Base-by-base conservation (phyloP, 352 stramenopile genomes). In the Plasmopara muralis region DNA sequence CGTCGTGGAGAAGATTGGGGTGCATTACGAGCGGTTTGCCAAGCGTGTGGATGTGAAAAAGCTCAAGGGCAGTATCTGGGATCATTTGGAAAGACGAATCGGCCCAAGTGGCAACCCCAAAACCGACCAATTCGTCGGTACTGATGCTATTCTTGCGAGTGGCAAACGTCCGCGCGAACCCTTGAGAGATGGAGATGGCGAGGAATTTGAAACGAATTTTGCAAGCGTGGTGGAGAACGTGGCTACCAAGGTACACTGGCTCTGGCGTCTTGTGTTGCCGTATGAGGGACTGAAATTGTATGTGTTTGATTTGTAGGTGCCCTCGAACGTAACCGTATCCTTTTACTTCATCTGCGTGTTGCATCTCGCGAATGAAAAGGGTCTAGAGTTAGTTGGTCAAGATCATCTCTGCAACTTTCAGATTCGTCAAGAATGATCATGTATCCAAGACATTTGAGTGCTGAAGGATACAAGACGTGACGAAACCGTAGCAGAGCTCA, bases 331-430 rank as follows among this genome's bases (percentile, higher is more conserved):
- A 7, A 98, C 95, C 4, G 75, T 98, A 13, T 95, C 96, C 9
- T 99, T 98, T 72, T 99, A 98, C 74, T 99, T 99, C 57, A 99
- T 99, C 53, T 98, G 93, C 58, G 85, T 98, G 56, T 73, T 99
- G n/a, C 96, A 99, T 71, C 77, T 99, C 15, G 95, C 95, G 13
- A 99, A 99, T 64, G 96, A 99, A 68, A 98, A 99, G 66, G 93
- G 89, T 14, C 67, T 99, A 10, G 72, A 89, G 52, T 66, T 98
- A 33, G 60, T 63, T 7, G 83, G 83, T 2, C 78, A 93, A 57
- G 74, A 89, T 5, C 76, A 90, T 50, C 43, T 93, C 53, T 67
- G 69, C 37, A 72, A 93, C 49, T 93, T 93, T 47, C 68, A 73
- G 41, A 93, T 93, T 52, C 58, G 64, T 15, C 77, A 77, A 41